Conservation (phyloP, 2,329 filamentous ascomycete genomes). For the Aaosphaeria pasadenensis region DNA sequence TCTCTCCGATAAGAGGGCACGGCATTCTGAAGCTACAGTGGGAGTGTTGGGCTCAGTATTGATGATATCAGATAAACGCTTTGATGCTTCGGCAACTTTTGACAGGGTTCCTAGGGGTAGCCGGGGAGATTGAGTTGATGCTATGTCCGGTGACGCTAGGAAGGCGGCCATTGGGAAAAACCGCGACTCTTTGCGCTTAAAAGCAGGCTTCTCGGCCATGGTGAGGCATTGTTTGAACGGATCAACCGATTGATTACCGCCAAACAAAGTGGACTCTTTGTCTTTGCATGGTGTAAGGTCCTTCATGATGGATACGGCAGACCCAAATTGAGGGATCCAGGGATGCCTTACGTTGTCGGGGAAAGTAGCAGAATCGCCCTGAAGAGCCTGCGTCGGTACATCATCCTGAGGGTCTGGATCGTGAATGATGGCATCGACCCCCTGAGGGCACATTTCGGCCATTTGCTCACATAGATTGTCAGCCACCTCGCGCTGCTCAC, state of each 20-base stretch:
- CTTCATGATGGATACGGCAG: too few relatives aligned
- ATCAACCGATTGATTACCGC: too few relatives aligned
- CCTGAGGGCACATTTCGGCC: too few relatives aligned
- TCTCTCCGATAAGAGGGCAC: slow-evolving; percentile 3
- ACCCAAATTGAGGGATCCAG: not conserved
- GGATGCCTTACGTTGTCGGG: not conserved
- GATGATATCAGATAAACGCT: not conserved
- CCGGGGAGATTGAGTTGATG: slow-evolving; percentile 1
- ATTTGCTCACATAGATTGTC: too few relatives aligned
- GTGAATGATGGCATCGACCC: too few relatives aligned
- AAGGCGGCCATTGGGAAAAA: slow-evolving; percentile 18
- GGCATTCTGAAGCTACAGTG: slow-evolving; percentile 6
- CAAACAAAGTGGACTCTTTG: too few relatives aligned
- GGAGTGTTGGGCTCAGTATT: slow-evolving; percentile 8
- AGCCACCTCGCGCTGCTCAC: too few relatives aligned
- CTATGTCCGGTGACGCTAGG: slow-evolving; percentile 6
- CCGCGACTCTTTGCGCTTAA: slow-evolving; percentile 4
- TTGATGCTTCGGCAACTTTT: not conserved
- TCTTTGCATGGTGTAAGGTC: too few relatives aligned
- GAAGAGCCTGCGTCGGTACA: not conserved
- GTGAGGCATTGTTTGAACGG: not conserved
- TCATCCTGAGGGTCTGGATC: too few relatives aligned
- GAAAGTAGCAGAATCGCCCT: slow-evolving; percentile 3
- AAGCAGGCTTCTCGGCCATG: not conserved
- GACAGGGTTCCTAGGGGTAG: not conserved